A percentile compares a stretch with the other conserved stretches of the same genome.
These are phyloP conservation scores for Geranium rotundifolium DNA, from an alignment of 345 rosid species.

Conservation along the genomic window DNA sequence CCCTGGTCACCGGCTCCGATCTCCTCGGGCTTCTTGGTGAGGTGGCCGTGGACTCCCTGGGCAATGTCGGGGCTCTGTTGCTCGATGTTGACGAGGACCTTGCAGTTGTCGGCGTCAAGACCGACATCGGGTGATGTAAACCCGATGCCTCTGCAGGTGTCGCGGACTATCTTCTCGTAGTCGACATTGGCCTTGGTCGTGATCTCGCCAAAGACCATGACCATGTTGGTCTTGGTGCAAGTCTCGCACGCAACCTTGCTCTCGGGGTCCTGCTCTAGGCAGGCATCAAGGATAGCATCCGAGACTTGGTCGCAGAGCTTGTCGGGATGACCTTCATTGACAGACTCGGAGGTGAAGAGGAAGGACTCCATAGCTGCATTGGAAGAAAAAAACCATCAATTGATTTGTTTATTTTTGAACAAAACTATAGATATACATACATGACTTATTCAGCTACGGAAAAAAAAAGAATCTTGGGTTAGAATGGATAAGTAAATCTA, in stretches of 20 bases:
- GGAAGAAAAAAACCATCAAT: neutral
- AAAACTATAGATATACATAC: neutral
- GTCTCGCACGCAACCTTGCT: constrained; percentile 85
- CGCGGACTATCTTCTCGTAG: constrained; percentile 65
- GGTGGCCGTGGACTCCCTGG: constrained; percentile 76
- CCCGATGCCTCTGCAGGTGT: constrained; percentile 68
- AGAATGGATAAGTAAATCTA: too few species aligned
- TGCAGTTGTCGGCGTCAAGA: constrained; percentile 64
- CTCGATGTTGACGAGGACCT: constrained; percentile 68
- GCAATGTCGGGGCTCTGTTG: constrained; percentile 78
- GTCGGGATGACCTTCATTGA: constrained; percentile 79
- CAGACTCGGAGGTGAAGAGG: constrained; percentile 73
- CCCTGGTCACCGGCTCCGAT: constrained; percentile 86
- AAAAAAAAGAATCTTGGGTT: too few species aligned
- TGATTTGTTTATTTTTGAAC: neutral
- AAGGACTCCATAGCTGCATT: constrained; percentile 53
- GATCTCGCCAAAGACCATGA: constrained; percentile 79
- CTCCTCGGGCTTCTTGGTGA: constrained; percentile 71
- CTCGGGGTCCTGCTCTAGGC: constrained; percentile 72
- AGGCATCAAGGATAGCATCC: constrained; percentile 76
- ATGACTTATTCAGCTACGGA: too few species aligned
- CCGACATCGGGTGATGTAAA: constrained; percentile 65
- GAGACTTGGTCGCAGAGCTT: constrained; percentile 80
- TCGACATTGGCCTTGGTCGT: constrained; percentile 59
- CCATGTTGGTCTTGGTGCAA: constrained; percentile 77